phyloP scores from a whole-genome alignment of 1,284 basidiomycete species.

The Microbotryomycetes sp. region DNA sequence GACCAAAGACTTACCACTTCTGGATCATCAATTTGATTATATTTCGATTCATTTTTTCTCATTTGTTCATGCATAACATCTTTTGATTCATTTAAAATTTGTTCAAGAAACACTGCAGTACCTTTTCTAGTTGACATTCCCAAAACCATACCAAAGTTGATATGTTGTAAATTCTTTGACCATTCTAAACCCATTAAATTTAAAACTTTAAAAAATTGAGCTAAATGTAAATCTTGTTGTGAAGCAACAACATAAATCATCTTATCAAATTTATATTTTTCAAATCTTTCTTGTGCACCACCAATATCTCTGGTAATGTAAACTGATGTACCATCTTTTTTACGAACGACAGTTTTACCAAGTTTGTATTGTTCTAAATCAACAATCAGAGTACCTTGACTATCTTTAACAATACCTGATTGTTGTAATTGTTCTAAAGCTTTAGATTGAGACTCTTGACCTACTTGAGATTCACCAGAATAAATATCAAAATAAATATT shows the following conservation, averaged over 20 bases:
- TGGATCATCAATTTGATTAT: conserved; percentile 80
- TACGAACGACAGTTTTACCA: conserved; percentile 82
- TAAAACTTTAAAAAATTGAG: conserved; percentile 92
- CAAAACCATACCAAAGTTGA: conserved; percentile 68
- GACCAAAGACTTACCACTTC: conserved; percentile 45
- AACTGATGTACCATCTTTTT: conserved; percentile 92
- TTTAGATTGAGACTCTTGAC: conserved; percentile 66
- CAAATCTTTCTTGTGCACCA: conserved; percentile 85
- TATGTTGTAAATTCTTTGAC: conserved; percentile 73
- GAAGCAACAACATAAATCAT: conserved; percentile 59
- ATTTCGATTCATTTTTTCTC: conserved; percentile 91
- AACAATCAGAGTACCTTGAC: conserved; percentile 66
- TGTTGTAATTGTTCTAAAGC: conserved; percentile 59
- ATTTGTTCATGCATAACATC: conserved; percentile 95
- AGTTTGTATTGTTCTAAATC: conserved; percentile 83
- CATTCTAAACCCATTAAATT: conserved; percentile 84
- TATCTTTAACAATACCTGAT: conserved; percentile 48
- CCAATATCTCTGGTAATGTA: conserved; percentile 98
- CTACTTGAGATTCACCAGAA: conserved; percentile 86
- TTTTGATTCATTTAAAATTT: conserved; percentile 87
- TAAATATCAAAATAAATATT: conserved; percentile 94
- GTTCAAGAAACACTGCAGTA: conserved; percentile 89
- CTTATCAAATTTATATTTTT: conserved; percentile 92
- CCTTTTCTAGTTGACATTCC: conserved; percentile 98
- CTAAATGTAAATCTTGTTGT: conserved; percentile 90